Percentiles rank a stretch among this genome's conserved stretches.
These are phyloP conservation scores for Volvox reticuliferus DNA, from an alignment of 139 green algal species.

Conservation along the genomic window DNA sequence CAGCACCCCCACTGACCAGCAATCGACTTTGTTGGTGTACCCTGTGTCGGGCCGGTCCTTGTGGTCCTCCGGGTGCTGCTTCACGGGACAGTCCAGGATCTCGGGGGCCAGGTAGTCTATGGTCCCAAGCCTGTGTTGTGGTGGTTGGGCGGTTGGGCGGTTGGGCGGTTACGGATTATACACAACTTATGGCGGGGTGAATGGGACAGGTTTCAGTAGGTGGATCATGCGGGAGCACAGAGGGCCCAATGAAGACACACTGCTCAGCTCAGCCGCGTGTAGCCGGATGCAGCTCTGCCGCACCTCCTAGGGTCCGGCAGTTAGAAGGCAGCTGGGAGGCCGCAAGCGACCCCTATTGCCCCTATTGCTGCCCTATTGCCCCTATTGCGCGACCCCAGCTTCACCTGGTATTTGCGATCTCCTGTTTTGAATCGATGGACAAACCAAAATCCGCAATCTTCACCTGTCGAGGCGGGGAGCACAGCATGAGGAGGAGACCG, in stretches of 20 bases:
- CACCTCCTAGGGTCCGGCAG: too few species aligned
- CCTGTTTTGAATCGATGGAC: slow-evolving; percentile 71
- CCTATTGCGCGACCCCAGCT: too few species aligned
- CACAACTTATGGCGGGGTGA: too few species aligned
- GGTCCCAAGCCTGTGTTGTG: slow-evolving; percentile 68
- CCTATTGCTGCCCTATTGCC: too few species aligned
- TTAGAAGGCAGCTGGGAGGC: too few species aligned
- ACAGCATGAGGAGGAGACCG: too few species aligned
- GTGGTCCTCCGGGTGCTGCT: slow-evolving; percentile 71
- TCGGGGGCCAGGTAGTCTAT: slow-evolving; percentile 81
- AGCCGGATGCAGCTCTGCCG: too few species aligned
- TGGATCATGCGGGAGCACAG: too few species aligned
- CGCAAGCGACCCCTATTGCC: too few species aligned
- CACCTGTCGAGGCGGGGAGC: slow-evolving; percentile 32
- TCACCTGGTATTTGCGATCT: slow-evolving; percentile 63
- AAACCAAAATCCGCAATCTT: slow-evolving; percentile 80
- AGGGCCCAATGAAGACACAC: too few species aligned
- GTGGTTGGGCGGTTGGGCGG: background rate
- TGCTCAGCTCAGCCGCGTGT: too few species aligned
- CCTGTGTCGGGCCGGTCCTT: slow-evolving; percentile 65
- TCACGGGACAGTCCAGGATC: slow-evolving; percentile 74
- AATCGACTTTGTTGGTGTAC: slow-evolving; percentile 74
- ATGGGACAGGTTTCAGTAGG: too few species aligned
- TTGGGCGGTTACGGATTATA: background rate
- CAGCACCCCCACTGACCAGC: slow-evolving; percentile 71